Conservation (phyloP, 208 protist genomes). For the Leishmania turanica region DNA sequence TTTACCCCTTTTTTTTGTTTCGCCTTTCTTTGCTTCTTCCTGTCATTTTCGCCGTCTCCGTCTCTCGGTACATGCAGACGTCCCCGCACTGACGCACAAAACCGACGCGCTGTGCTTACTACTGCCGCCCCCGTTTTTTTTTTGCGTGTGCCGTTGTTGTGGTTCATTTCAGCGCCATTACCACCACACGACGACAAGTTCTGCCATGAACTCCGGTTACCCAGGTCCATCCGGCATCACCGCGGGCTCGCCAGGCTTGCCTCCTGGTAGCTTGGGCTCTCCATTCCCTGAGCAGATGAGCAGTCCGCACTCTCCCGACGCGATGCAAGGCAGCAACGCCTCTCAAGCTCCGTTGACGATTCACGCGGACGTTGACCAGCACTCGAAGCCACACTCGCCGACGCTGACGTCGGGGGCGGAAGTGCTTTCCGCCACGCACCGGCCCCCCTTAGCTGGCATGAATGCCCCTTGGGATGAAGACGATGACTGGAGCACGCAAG, state of each 20-base stretch:
- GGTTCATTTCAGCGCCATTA: neutral
- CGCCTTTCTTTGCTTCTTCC: neutral
- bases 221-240: constrained; percentile 6
- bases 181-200: neutral
- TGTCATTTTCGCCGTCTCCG: neutral
- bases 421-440: neutral
- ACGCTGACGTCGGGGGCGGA: constrained; percentile 3
- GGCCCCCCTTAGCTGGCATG: neutral
- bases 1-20: neutral
- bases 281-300: constrained; percentile 8
- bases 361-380: neutral
- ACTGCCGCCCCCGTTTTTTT: neutral
- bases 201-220: constrained; percentile 21
- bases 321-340: constrained; percentile 5
- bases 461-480: constrained; percentile 37
- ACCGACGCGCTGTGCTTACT: neutral
- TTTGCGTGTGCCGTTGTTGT: neutral
- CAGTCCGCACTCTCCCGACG: constrained; percentile 3
- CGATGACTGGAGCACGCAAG: constrained; percentile 21
- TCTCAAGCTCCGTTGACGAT: neutral
- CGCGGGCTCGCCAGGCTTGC: constrained; percentile 23
- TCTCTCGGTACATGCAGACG: neutral
- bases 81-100: neutral
- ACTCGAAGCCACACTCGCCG: neutral
- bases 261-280: constrained; percentile 6